Evolutionary conservation across 2,329 filamentous ascomycete genomes (phyloP), one percentile per base, ranked within the genome.

Genomic region (Pseudocercospora fuligena): DNA sequence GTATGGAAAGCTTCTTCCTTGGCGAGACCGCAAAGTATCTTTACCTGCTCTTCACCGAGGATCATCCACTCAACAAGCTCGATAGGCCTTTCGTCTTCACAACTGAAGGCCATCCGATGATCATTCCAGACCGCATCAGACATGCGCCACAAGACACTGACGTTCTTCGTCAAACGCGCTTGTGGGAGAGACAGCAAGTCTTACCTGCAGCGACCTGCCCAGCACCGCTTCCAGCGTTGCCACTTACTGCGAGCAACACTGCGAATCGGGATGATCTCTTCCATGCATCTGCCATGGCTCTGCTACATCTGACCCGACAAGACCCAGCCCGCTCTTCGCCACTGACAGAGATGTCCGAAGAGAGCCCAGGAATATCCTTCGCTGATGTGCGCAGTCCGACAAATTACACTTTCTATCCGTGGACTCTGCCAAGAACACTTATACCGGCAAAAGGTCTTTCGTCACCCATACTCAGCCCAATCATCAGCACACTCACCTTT

Each of bases 1-100:
- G 95, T 36, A 98, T 98, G 95, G 95, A 99, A 80, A 98, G 94
- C 77, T 99, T 98, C 84, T 98, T 98, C 75, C 85, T 99, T 0
- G 94, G 95, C 14, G 95, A 99, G 80, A 99, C 95, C 1, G 90
- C 93, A 53, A 97, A 98, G 79, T 99, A 99, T 78, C 84, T 99
- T 69, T 98, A 96, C 78, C 82, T 99, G 63, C 87, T 98, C 2
- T 98, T 96, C 78, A 92, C 97, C 71, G 86, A 89, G 4, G 86
- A 89, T 14, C 95, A 98, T 79, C 93, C 94, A 0, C 82, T 99
- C 49, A 98, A 98, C 79, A 89, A 88, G 21, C 82, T 96, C 46
- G 95, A 98, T 78, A 89, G 90, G 0, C 89, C 94, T 0, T 96
- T 91, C 78, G 94, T 99, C 14, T 98, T 99, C 78, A 95, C 92